Evolutionary conservation across 2,329 filamentous ascomycete species (phyloP).

Genomic region (Diplodia corticola): DNA sequence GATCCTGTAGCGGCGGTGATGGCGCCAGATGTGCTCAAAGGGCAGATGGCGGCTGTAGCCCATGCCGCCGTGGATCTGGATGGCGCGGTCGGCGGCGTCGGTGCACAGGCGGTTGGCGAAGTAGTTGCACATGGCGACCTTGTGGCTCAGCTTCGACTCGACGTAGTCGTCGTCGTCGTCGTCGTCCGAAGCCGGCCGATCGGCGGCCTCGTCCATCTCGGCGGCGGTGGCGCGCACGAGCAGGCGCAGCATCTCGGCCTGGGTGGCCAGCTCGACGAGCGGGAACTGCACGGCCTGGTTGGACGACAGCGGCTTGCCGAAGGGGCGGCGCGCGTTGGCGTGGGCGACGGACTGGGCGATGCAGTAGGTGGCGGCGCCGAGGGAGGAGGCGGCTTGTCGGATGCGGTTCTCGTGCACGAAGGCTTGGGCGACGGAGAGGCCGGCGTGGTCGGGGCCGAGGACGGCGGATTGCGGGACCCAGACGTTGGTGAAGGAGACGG

Average conservation of each 20-base stretch:
- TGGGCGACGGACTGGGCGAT: conserved; percentile 59
- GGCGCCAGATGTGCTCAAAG: conserved; percentile 66
- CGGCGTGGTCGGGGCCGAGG: conserved; percentile 55
- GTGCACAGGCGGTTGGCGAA: conserved; percentile 63
- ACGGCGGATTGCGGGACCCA: conserved; percentile 56
- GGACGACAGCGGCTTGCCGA: conserved; percentile 56
- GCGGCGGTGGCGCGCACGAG: conserved; percentile 62
- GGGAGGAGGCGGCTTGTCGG: conserved; percentile 62
- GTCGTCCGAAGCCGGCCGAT: not conserved
- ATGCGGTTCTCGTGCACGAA: conserved; percentile 68
- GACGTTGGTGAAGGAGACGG: conserved; percentile 58
- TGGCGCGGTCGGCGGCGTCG: conserved; percentile 62
- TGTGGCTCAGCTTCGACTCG: conserved; percentile 60
- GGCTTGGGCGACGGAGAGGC: conserved; percentile 61
- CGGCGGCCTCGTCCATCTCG: conserved; percentile 58
- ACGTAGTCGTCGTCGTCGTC: conserved; percentile 49
- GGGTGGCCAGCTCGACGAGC: conserved; percentile 61
- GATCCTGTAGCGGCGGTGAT: conserved; percentile 63
- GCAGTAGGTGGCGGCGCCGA: conserved; percentile 62
- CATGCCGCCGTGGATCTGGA: conserved; percentile 62
- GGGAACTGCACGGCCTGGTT: conserved; percentile 67
- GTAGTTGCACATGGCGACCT: conserved; percentile 67
- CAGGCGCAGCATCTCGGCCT: conserved; percentile 62
- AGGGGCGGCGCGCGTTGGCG: conserved; percentile 56
- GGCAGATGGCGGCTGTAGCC: conserved; percentile 60